A percentile compares a stretch with the other conserved stretches of the same genome.
Conservation (phyloP, 208 protist species). For the Leishmania braziliensis region DNA sequence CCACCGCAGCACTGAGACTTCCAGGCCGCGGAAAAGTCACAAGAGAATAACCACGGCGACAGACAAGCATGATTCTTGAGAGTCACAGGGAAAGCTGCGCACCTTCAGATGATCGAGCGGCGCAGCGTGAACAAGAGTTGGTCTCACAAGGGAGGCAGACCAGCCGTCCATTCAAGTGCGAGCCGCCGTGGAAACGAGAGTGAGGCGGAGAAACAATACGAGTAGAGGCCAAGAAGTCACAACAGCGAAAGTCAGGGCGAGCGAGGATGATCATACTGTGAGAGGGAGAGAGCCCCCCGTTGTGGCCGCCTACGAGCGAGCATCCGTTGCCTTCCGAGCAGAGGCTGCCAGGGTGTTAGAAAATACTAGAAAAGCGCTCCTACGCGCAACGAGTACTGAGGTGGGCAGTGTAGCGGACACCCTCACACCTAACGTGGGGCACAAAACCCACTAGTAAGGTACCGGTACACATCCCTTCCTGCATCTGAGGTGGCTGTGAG, state of each 20-base stretch:
- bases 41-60: background rate
- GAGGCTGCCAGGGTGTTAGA: background rate
- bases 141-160: background rate
- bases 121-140: background rate
- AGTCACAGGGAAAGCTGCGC: background rate
- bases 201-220: background rate
- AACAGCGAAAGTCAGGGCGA: background rate
- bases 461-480: background rate
- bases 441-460: background rate
- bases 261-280: background rate
- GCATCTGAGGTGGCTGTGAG: background rate
- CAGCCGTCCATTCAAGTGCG: background rate
- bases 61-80: background rate
- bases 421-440: too few species aligned
- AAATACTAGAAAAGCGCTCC: background rate
- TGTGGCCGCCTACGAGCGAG: background rate
- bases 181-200: background rate
- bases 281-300: background rate
- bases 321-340: background rate
- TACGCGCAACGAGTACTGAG: background rate
- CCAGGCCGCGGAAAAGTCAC: background rate
- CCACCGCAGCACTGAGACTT: background rate
- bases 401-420: too few species aligned
- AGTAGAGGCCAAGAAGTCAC: background rate
- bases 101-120: background rate